Conservation (phyloP, 2,329 filamentous ascomycete genomes). For the Pseudophaeomoniella oleicola region DNA sequence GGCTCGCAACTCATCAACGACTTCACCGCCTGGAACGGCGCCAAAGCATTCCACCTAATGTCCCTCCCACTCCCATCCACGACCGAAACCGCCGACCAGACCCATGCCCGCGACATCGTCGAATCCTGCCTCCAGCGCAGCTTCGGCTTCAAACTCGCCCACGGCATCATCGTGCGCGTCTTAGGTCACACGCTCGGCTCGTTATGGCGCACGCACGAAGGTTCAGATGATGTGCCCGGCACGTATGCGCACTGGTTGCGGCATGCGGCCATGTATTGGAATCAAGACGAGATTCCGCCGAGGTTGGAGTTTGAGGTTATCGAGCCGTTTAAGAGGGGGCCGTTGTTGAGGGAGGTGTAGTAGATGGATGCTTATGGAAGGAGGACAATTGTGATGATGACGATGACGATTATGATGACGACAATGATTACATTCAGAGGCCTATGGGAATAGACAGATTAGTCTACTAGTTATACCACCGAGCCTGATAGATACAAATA, state of each 20-base stretch:
- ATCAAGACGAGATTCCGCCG: neutral
- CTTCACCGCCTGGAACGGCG: slow-evolving; percentile 36
- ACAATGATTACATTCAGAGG: no score
- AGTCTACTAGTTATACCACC: no score
- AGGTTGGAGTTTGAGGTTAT: neutral
- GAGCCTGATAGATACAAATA: no score
- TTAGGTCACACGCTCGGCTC: slow-evolving; percentile 37
- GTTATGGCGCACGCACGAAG: slow-evolving; percentile 36
- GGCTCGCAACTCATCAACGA: slow-evolving; percentile 39
- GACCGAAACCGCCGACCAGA: slow-evolving; percentile 31
- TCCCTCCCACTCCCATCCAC: slow-evolving; percentile 24
- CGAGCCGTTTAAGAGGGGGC: neutral
- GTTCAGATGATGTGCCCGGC: slow-evolving; percentile 32
- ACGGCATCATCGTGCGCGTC: slow-evolving; percentile 37
- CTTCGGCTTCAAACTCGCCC: slow-evolving; percentile 42
- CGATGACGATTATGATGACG: no score
- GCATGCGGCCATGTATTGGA: slow-evolving; percentile 21
- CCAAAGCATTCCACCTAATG: slow-evolving; percentile 35
- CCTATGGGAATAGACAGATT: no score
- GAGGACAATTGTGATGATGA: no score
- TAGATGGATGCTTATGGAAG: no score
- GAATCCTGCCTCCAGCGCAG: slow-evolving; percentile 34
- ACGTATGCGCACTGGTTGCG: slow-evolving; percentile 43
- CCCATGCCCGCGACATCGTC: slow-evolving; percentile 34
- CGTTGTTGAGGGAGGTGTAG: neutral